These are phyloP conservation scores for Saposhnikovia divaricata DNA, from an alignment of 129 eudicot genomes.

Conservation along the genomic window DNA sequence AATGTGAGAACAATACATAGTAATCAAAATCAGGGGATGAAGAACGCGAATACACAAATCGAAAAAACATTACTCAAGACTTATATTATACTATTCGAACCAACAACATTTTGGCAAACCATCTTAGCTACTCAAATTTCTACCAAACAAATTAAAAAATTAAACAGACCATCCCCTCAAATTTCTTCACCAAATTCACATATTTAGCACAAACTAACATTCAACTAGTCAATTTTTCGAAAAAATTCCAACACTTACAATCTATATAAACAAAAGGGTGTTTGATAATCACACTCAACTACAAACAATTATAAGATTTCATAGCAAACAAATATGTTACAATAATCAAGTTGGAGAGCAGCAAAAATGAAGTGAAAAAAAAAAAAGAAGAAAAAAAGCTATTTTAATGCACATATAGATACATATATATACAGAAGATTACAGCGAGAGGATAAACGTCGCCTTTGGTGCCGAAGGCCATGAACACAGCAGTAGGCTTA, in stretches of 20 bases:
- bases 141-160: no score
- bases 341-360: not conserved
- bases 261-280: not conserved
- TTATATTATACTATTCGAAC: not conserved
- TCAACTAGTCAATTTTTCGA: not conserved
- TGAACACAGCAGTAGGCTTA: constrained; percentile 63
- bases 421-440: constrained; percentile 8
- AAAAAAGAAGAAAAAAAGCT: no score
- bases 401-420: not conserved
- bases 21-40: no score
- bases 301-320: not conserved
- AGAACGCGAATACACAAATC: no score
- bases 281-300: not conserved
- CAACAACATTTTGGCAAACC: not conserved
- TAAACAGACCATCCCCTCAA: not conserved
- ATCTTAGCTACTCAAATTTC: not conserved
- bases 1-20: not conserved
- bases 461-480: constrained; percentile 98
- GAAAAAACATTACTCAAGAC: no score
- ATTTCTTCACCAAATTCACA: not conserved
- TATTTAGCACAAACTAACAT: not conserved
- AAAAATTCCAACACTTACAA: not conserved
- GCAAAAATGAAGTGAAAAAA: not conserved
- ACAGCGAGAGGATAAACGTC: constrained; percentile 89
- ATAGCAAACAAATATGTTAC: no score